Evolutionary conservation across 345 rosid genomes (phyloP), one percentile per base, ranked within the genome.

Genomic region (Diplotaxis tenuifolia): DNA sequence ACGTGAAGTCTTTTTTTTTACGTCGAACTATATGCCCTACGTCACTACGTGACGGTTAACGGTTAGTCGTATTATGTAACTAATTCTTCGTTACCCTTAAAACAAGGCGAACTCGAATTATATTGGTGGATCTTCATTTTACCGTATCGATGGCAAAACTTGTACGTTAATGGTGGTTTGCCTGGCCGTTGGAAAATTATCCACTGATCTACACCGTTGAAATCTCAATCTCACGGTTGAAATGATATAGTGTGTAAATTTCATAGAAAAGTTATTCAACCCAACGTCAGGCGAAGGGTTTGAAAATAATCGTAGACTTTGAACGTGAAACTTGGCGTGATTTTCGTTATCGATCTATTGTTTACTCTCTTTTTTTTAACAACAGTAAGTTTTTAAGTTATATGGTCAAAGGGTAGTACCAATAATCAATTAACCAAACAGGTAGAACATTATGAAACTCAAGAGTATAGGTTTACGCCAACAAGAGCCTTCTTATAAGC

Each of bases 111-210:
- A 65, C 64, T 68, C 19, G 11, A 68, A 54, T 28, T 45, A 60
- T 22, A 29, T 21, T 19, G 45, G 36, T 36, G n/a, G n/a, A 60
- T 47, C 58, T 40, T 70, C 29, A 12, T 15, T 16, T 38, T 9
- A 34, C 42, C 53, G 42, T 28, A 18, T 71, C 50, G 76, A 79
- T 31, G 67, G 70, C 63, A 75, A 78, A 65, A 53, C 2, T 4
- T 42, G 58, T 79, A 81, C 86, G 81, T 27, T 75, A 57, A 75
- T 71, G 29, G 82, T 82, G 85, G 86, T 70, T 74, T 75, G 53
- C 19, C 38, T 69, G 53, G 73, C 81, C 72, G 83, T 80, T 80
- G 76, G 72, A 60, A 27, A 38, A 45, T 25, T 7, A 53, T 42
- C 14, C 16, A 42, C 49, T 42, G 49, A 42, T 55, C 55, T 5